These are phyloP conservation scores for Epicoccum sorghinum DNA, from an alignment of 2,329 filamentous ascomycete species.

Conservation along the genomic window DNA sequence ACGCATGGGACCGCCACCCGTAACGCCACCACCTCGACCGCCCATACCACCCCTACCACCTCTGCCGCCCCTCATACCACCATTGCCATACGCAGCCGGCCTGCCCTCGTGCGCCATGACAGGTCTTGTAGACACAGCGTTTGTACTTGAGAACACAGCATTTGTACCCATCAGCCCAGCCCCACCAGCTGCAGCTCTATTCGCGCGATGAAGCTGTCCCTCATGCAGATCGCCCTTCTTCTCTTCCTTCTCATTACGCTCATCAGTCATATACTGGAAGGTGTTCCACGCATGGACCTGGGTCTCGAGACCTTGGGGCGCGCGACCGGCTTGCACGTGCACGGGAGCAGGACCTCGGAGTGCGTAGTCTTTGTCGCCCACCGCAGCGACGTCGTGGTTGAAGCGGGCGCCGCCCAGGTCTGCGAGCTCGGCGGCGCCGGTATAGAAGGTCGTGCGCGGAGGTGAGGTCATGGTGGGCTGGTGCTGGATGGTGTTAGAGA, in stretches of 20 bases:
- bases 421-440: slow-evolving; percentile 27
- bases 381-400: slow-evolving; percentile 39
- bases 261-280: slow-evolving; percentile 34
- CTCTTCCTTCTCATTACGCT: slow-evolving; percentile 34
- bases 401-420: slow-evolving; percentile 39
- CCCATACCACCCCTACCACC: background rate
- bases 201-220: slow-evolving; percentile 42
- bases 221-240: slow-evolving; percentile 44
- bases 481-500: background rate
- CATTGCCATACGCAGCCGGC: background rate
- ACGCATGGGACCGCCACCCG: background rate
- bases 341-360: slow-evolving; percentile 29
- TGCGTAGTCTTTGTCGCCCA: slow-evolving; percentile 36
- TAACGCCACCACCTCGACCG: background rate
- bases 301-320: slow-evolving; percentile 33
- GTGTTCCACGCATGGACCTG: slow-evolving; percentile 40
- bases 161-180: too few species aligned
- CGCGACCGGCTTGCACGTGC: slow-evolving; percentile 27
- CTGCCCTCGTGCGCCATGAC: background rate
- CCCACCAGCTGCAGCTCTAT: slow-evolving; percentile 31
- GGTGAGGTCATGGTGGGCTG: background rate
- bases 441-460: slow-evolving; percentile 5
- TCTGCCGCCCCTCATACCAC: background rate
- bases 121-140: background rate
- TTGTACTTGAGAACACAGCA: too few species aligned